Conservation (phyloP, 208 protist genomes). For the Balamuthia mandrillaris region DNA sequence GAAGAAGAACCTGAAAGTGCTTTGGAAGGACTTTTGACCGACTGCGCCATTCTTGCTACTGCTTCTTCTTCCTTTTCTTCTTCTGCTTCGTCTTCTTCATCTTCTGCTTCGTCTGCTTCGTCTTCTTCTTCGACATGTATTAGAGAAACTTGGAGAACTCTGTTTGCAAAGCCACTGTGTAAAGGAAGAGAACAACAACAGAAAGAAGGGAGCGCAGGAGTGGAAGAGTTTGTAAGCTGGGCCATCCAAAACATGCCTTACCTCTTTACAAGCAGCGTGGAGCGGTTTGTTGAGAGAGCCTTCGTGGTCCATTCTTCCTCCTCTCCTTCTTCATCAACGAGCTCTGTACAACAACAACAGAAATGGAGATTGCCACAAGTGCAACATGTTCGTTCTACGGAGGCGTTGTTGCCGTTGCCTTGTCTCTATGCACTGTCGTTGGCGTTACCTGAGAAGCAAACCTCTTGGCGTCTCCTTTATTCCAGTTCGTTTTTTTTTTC, state of each 20-base stretch:
- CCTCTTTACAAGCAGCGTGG: conserved; percentile 28
- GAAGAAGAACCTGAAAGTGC: conserved; percentile 3
- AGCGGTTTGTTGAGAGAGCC: neutral
- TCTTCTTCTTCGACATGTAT: too few relatives aligned
- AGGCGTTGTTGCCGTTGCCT: too few relatives aligned
- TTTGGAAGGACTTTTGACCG: conserved; percentile 2
- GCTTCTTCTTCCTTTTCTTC: too few relatives aligned
- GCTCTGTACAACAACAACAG: too few relatives aligned
- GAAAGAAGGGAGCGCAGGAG: neutral
- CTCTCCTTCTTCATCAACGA: too few relatives aligned
- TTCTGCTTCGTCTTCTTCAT: too few relatives aligned
- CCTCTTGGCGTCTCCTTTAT: conserved; percentile 33
- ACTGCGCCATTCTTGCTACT: conserved; percentile 36
- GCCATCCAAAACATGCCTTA: conserved; percentile 1
- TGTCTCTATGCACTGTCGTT: too few relatives aligned
- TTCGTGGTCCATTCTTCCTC: too few relatives aligned
- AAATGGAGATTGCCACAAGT: too few relatives aligned
- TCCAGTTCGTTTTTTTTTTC: neutral
- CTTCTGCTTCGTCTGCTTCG: too few relatives aligned
- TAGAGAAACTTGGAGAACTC: neutral
- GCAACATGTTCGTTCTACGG: too few relatives aligned
- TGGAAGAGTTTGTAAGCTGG: neutral
- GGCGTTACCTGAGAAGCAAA: too few relatives aligned
- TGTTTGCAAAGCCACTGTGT: neutral
- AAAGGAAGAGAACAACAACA: neutral